phyloP scores from a whole-genome alignment of 805 yeast genomes.

The Lipomyces anomalus region DNA sequence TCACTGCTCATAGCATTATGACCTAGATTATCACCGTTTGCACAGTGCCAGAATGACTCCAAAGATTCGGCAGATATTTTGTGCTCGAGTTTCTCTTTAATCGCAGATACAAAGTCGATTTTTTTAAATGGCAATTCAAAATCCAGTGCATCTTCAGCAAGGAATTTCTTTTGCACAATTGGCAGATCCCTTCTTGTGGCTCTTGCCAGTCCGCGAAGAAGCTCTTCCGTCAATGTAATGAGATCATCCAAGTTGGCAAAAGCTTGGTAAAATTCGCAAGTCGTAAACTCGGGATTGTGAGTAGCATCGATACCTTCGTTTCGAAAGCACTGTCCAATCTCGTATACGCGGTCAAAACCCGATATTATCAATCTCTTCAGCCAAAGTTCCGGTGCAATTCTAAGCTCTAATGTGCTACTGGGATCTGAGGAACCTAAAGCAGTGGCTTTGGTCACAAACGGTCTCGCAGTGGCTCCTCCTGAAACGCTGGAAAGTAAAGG shows the following conservation, averaged over 20 bases:
- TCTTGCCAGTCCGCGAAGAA: conserved; percentile 43
- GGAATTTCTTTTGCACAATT: conserved; percentile 1
- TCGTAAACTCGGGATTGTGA: conserved; percentile 91
- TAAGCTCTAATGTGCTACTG: conserved; percentile 45
- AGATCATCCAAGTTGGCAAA: conserved; percentile 62
- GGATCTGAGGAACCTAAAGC: conserved; percentile 24
- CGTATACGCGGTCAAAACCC: conserved; percentile 83
- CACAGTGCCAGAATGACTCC: no score
- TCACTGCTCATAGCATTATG: no score
- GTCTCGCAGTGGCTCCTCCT: conserved; percentile 91
- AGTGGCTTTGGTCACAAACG: conserved; percentile 52
- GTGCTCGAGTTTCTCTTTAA: no score
- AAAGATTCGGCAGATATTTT: no score
- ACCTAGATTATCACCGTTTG: no score
- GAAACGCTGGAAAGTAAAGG: conserved; percentile 67
- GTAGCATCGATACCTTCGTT: conserved; percentile 91
- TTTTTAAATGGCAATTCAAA: conserved; percentile 33
- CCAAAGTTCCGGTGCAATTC: conserved; percentile 97
- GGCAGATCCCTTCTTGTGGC: conserved; percentile 1
- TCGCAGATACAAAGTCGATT: conserved; percentile 61
- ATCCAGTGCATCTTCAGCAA: not conserved
- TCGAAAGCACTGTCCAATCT: conserved; percentile 77
- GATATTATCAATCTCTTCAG: conserved; percentile 73
- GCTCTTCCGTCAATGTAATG: conserved; percentile 55
- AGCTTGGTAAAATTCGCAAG: conserved; percentile 81